Evolutionary conservation across 2,329 filamentous ascomycete species (phyloP).

Genomic region (Fusarium poae): DNA sequence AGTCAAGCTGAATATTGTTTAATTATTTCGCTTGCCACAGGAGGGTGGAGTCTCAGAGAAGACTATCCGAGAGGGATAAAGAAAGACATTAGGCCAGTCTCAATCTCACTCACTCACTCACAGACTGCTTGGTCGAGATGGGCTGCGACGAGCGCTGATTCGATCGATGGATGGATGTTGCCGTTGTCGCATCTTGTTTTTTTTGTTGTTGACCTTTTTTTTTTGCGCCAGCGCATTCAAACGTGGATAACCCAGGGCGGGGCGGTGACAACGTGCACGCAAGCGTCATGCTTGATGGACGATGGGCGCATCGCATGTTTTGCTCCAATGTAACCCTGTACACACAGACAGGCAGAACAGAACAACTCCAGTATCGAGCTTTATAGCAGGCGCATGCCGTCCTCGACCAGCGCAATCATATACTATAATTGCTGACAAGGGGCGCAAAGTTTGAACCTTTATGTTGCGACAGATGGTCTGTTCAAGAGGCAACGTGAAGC

Average conservation of each 20-base stretch:
- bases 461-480: not conserved
- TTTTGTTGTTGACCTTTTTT: conserved; percentile 47
- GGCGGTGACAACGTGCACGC: conserved; percentile 49
- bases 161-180: conserved; percentile 36
- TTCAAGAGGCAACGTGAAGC: conserved; percentile 6
- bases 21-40: conserved; percentile 36
- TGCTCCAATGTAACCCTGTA: conserved; percentile 41
- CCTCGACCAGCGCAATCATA: conserved; percentile 20
- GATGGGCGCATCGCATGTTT: conserved; percentile 48
- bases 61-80: conserved; percentile 19
- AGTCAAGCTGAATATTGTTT: conserved; percentile 18
- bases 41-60: conserved; percentile 19
- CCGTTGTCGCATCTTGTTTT: conserved; percentile 48
- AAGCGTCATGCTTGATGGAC: conserved; percentile 50
- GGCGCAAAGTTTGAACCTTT: not conserved
- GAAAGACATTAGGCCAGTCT: conserved; percentile 31
- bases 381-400: conserved; percentile 30
- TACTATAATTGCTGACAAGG: not conserved
- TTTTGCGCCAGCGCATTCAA: conserved; percentile 48
- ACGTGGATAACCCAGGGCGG: conserved; percentile 47
- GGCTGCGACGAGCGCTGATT: conserved; percentile 48
- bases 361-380: conserved; percentile 4
- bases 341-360: not conserved
- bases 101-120: conserved; percentile 6
- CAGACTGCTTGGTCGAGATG: conserved; percentile 23